Conservation (phyloP, 495 filamentous ascomycete genomes). For the Echria macrotheca region DNA sequence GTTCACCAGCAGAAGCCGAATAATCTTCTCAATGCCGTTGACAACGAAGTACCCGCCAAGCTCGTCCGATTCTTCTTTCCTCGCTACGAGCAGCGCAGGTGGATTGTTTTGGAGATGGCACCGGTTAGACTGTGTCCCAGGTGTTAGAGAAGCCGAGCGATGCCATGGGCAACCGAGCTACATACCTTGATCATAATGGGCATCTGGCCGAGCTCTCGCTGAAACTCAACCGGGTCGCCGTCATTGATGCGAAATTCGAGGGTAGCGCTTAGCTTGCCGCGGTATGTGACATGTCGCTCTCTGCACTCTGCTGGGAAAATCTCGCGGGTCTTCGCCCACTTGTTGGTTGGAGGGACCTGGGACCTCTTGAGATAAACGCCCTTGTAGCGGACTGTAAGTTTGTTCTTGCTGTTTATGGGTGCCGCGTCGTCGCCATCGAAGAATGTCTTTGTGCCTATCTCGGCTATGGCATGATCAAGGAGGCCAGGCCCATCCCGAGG, state of each 20-base stretch:
- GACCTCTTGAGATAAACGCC: conserved; percentile 76
- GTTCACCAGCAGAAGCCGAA: conserved; percentile 84
- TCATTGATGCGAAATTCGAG: conserved; percentile 81
- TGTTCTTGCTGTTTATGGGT: conserved; percentile 57
- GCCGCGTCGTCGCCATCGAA: conserved; percentile 67
- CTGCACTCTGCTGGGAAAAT: conserved; percentile 90
- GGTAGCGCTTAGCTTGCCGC: conserved; percentile 74
- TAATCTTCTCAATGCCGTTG: conserved; percentile 93
- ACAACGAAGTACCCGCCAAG: conserved; percentile 91
- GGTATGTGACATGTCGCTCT: conserved; percentile 88
- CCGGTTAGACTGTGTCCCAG: conserved; percentile 59
- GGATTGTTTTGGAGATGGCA: conserved; percentile 84
- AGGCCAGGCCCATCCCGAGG: conserved; percentile 56
- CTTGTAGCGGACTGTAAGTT: conserved; percentile 64
- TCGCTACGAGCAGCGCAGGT: conserved; percentile 71
- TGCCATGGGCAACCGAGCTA: background rate
- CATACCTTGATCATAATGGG: conserved; percentile 87
- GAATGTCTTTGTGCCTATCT: conserved; percentile 85
- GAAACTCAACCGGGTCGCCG: conserved; percentile 70
- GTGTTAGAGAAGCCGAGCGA: conserved; percentile 9
- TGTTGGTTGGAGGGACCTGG: conserved; percentile 68
- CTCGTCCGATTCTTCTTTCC: conserved; percentile 91
- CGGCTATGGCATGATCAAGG: conserved; percentile 68
- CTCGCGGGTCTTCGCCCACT: conserved; percentile 70
- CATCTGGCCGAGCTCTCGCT: conserved; percentile 79